Conservation (phyloP, 2,329 filamentous ascomycete species). For the Alternaria atra region DNA sequence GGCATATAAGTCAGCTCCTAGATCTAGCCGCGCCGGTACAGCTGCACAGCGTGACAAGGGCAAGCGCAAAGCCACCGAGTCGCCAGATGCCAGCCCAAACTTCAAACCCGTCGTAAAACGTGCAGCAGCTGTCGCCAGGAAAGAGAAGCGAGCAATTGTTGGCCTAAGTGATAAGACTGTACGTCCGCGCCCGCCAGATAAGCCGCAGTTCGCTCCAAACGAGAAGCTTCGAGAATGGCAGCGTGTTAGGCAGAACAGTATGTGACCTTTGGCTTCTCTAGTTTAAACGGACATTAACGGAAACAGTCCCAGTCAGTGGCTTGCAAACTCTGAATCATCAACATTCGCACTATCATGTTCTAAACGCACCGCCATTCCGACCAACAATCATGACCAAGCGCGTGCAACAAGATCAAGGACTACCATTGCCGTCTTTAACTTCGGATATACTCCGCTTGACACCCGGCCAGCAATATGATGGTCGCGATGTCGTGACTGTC, state of each 20-base stretch:
- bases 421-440: neutral
- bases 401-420: neutral
- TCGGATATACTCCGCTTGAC: neutral
- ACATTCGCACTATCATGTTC: neutral
- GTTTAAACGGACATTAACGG: neutral
- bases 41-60: neutral
- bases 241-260: neutral
- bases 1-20: constrained; percentile 1
- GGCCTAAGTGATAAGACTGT: neutral
- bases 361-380: neutral
- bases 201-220: neutral
- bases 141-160: neutral
- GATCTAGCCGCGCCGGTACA: neutral
- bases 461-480: neutral
- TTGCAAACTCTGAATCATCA: neutral
- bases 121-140: neutral
- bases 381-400: neutral
- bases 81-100: constrained; percentile 13
- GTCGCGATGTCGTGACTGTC: neutral
- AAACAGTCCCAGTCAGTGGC: neutral
- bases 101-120: constrained; percentile 10
- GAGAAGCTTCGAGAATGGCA: neutral
- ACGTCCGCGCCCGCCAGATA: neutral
- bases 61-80: constrained; percentile 16
- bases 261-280: neutral